A percentile compares a stretch with the other conserved stretches of the same genome.
These are phyloP conservation scores for Apiotrichum gamsii DNA, from an alignment of 1,284 basidiomycete genomes.

Conservation along the genomic window DNA sequence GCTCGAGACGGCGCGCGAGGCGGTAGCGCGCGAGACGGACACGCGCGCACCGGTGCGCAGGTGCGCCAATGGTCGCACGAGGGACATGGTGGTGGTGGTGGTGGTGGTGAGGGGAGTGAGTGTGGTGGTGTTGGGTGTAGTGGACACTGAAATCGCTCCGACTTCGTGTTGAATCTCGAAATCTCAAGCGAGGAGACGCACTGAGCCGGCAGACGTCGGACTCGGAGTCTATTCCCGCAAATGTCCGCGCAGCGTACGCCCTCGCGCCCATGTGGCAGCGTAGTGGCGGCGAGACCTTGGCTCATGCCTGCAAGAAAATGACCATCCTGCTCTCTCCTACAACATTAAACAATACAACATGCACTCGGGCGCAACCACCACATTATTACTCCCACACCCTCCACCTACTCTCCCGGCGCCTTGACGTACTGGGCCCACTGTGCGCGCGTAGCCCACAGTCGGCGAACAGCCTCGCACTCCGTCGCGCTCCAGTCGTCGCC, in stretches of 20 bases:
- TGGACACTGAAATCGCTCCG: too few species aligned
- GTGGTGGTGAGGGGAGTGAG: background rate
- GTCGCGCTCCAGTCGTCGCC: conserved; percentile 15
- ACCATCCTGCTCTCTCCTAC: too few species aligned
- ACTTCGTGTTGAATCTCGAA: conserved; percentile 7
- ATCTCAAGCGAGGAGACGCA: conserved; percentile 1
- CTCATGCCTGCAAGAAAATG: too few species aligned
- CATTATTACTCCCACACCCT: too few species aligned
- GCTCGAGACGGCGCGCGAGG: background rate
- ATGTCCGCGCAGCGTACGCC: background rate
- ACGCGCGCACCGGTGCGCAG: background rate
- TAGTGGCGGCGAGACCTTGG: conserved; percentile 3
- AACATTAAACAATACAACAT: background rate
- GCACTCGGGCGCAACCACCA: too few species aligned
- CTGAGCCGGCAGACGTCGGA: background rate
- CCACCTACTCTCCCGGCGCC: too few species aligned
- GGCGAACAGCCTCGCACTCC: conserved; percentile 25
- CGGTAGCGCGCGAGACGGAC: background rate
- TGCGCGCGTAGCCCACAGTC: conserved; percentile 16
- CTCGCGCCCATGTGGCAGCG: background rate
- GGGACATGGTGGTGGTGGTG: conserved; percentile 7
- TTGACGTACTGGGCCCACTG: conserved; percentile 24
- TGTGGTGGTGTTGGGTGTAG: background rate
- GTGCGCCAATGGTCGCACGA: conserved; percentile 6
- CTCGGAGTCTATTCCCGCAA: background rate